Base-by-base conservation (phyloP, 257 asterid genomes). In the Verbena officinalis region DNA sequence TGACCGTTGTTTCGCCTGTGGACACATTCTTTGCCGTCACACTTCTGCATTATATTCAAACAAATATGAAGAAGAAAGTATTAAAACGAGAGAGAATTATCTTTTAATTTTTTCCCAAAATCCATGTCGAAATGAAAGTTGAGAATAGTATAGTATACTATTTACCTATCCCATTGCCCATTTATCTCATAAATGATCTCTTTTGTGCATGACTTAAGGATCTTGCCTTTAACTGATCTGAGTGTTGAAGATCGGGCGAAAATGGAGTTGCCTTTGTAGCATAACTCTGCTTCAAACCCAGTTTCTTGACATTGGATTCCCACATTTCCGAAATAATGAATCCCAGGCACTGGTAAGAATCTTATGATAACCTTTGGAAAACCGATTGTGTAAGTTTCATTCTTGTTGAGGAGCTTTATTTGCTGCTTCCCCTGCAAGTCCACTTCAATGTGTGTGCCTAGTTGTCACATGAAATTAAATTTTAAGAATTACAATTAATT, bases 141-240 rank as follows among this genome's bases (percentile, higher is more conserved):
- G 46, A 49, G 1, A 38, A 21, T n/a, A n/a, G n/a, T n/a, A n/a
- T n/a, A n/a, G n/a, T n/a, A n/a, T n/a, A n/a, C n/a, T n/a, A 16
- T 14, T 51, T 44, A 44, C 98, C 93, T 84, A 45, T 93, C 96
- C 98, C 98, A 90, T 27, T 87, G 89, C 62, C 97, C 98, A 65
- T 63, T 67, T 33, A 93, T 65, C 62, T 84, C 85, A 51, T 67
- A 87, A n/a, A 90, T 46, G n/a, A 78, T 73, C 55, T 80, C 24
- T 24, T 82, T 74, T 4, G 96, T 83, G 2, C 87, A 80, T 13
- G 95, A 51, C 16, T 9, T 13, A 55, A 81, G 69, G 50, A 93
- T 83, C 55, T 67, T 86, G 38, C 98, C 98, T 64, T 66, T 80
- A 17, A 93, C 14, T 4, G 95, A 83, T 34, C 96, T 68, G 27